phyloP scores from a whole-genome alignment of 2,329 filamentous ascomycete species.

The Trichothecium sympodiale region DNA sequence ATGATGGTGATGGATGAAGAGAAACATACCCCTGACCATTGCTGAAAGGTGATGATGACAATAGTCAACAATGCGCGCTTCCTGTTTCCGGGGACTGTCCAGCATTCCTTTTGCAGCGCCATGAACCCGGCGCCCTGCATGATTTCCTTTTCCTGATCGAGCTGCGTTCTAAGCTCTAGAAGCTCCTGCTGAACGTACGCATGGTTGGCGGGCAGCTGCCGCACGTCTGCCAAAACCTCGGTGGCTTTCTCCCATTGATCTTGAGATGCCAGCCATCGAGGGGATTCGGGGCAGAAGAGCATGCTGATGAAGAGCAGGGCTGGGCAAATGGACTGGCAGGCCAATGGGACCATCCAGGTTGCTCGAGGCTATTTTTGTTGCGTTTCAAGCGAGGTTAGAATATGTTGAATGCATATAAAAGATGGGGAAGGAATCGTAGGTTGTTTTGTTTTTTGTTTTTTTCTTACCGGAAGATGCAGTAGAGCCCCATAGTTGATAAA shows the following conservation, averaged over 20 bases:
- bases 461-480: slow-evolving; percentile 18
- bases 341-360: slow-evolving; percentile 45
- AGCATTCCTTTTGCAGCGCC: slow-evolving; percentile 9
- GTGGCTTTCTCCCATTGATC: slow-evolving; percentile 42
- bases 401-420: background rate
- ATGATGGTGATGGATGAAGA: too few relatives aligned
- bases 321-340: slow-evolving; percentile 45
- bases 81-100: slow-evolving; percentile 10
- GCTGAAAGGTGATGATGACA: slow-evolving; percentile 12
- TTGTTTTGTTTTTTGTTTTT: too few relatives aligned
- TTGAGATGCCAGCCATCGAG: slow-evolving; percentile 46
- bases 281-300: slow-evolving; percentile 47
- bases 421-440: too few relatives aligned
- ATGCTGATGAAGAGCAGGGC: slow-evolving; percentile 42
- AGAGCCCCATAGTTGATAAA: slow-evolving; percentile 43
- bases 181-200: slow-evolving; percentile 24
- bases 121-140: slow-evolving; percentile 7
- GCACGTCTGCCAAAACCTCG: slow-evolving; percentile 19
- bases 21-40: slow-evolving; percentile 15
- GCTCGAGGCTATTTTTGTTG: slow-evolving; percentile 4
- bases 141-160: slow-evolving; percentile 15
- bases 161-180: slow-evolving; percentile 16
- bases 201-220: slow-evolving; percentile 22
- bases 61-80: slow-evolving; percentile 13
- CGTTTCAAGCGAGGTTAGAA: too few relatives aligned